Base-by-base conservation (phyloP, 1,284 basidiomycete genomes). In the Apiotrichum domesticum region DNA sequence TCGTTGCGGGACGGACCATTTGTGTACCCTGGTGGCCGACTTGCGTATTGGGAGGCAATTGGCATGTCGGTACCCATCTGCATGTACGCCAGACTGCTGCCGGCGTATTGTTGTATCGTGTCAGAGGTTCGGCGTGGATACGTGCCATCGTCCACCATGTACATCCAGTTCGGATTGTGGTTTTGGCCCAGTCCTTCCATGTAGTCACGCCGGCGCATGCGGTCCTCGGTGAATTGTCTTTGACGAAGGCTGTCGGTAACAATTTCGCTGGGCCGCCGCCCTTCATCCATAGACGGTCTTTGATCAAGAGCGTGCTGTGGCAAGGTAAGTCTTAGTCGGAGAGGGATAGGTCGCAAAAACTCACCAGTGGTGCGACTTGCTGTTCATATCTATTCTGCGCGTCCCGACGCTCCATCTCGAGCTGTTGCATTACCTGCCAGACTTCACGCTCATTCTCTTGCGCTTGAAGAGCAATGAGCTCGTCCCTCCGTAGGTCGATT, bases 361-460 rank as follows among this genome's bases (percentile, higher is more conserved):
- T 21, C 21, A 21, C 21, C 21, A 21, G 35, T n/a, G 33, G 47
- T 21, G 39, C 41, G n/a, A 35, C 35, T 39, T 49, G n/a, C 35
- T 37, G 35, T 13, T 39, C 8, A 4, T n/a, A 40, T 32, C 33
- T 40, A 5, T 50, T 39, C 37, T 13, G 37, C 10, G 21, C 21
- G 21, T 21, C 21, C 21, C 21, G 21, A 21, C 21, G 21, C 32
- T 49, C 46, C 11, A 49, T 15, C n/a, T 57, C 34, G 3, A 47
- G 15, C 40, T 50, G 35, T 46, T 56, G 57, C 58, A 57, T 54
- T 35, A 58, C 40, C 40, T 62, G 55, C 64, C 59, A 61, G 21
- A 59, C 55, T 39, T 71, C 72, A 43, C 72, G 66, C 56, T 77
- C 75, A 37, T 63, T 65, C 49, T 72, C 70, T 59, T 77, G 75